Conservation (phyloP, 805 yeast species). For the Myxozyma mucilagina region DNA sequence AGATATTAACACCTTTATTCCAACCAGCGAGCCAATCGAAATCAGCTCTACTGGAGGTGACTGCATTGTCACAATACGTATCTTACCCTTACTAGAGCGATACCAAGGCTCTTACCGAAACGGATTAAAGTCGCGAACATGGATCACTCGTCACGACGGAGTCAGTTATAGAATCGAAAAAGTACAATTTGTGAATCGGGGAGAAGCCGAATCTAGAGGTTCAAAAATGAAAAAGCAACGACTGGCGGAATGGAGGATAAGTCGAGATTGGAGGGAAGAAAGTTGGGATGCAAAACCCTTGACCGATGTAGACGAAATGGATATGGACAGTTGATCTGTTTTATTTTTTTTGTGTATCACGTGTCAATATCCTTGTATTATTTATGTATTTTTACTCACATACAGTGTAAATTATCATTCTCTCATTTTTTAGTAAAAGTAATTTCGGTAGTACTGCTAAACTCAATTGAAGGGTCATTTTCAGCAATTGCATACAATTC, state of each 20-base stretch:
- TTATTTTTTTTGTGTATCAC: not conserved
- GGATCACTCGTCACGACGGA: constrained; percentile 79
- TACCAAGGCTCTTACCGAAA: constrained; percentile 68
- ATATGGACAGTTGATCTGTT: not conserved
- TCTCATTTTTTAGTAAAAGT: no score
- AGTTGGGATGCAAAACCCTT: constrained; percentile 7
- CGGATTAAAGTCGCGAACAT: constrained; percentile 71
- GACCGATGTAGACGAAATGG: not conserved
- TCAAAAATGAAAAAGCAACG: constrained; percentile 38
- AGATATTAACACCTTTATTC: constrained; percentile 38
- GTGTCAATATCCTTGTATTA: not conserved
- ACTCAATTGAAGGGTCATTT: no score
- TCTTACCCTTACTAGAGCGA: constrained; percentile 66
- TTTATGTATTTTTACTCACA: not conserved
- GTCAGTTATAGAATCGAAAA: constrained; percentile 63
- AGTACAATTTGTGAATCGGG: constrained; percentile 44
- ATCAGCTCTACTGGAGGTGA: constrained; percentile 47
- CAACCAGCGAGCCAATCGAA: constrained; percentile 35
- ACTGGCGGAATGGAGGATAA: constrained; percentile 38
- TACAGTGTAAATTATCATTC: no score
- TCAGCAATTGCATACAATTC: no score
- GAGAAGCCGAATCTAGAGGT: constrained; percentile 39
- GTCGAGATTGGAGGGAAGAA: constrained; percentile 24
- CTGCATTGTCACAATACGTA: constrained; percentile 55
- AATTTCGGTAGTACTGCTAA: no score